Conservation (phyloP, 2,329 filamentous ascomycete genomes). For the Aspergillus fijiensis region DNA sequence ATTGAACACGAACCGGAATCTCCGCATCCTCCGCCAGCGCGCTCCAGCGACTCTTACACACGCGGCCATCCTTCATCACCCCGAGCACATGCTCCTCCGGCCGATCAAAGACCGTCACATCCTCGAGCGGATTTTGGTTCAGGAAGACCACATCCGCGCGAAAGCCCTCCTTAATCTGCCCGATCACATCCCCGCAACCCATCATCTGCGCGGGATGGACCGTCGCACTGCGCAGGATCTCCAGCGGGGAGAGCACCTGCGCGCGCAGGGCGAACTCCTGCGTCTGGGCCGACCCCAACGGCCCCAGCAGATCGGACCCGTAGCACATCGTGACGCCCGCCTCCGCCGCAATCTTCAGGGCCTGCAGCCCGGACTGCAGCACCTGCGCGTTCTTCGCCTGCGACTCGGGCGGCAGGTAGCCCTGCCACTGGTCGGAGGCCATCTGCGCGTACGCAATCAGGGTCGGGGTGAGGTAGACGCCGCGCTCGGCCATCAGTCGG, state of each 20-base stretch:
- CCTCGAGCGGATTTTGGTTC: slow-evolving; percentile 55
- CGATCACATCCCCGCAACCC: slow-evolving; percentile 48
- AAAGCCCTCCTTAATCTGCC: slow-evolving; percentile 53
- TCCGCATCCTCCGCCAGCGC: slow-evolving; percentile 6
- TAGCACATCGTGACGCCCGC: slow-evolving; percentile 53
- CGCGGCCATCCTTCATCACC: slow-evolving; percentile 58
- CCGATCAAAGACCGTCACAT: slow-evolving; percentile 53
- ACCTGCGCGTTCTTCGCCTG: slow-evolving; percentile 55
- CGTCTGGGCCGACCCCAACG: slow-evolving; percentile 50
- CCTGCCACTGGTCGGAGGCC: slow-evolving; percentile 36
- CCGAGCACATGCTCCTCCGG: slow-evolving; percentile 50
- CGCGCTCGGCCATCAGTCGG: slow-evolving; percentile 51
- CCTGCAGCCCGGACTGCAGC: slow-evolving; percentile 47
- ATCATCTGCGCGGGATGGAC: slow-evolving; percentile 55
- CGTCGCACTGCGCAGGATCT: slow-evolving; percentile 53
- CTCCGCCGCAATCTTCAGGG: slow-evolving; percentile 41
- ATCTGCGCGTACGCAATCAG: slow-evolving; percentile 53
- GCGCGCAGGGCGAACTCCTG: slow-evolving; percentile 51
- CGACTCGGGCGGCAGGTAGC: slow-evolving; percentile 33
- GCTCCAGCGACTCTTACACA: slow-evolving; percentile 24
- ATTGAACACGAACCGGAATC: neutral
- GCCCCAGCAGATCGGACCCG: slow-evolving; percentile 56
- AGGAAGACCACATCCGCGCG: slow-evolving; percentile 56
- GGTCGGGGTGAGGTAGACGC: slow-evolving; percentile 55
- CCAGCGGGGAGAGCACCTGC: slow-evolving; percentile 42